Conservation (phyloP, 306 rosid genomes). For the Arachis stenosperma region DNA sequence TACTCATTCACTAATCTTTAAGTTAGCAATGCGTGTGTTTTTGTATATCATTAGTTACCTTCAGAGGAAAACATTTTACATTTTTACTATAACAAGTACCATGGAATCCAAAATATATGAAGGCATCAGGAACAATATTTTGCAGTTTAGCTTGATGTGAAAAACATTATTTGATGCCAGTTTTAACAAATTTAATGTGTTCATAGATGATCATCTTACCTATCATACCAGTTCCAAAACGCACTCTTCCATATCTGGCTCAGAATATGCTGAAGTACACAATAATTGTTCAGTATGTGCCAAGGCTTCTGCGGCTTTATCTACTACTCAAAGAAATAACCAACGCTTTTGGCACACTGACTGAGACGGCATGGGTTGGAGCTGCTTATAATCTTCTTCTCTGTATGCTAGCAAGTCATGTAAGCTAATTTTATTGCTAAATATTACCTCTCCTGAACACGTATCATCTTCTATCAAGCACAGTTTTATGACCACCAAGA, state of each 20-base stretch:
- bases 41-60: background rate
- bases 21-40: background rate
- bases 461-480: background rate
- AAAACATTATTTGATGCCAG: constrained; percentile 5
- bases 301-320: constrained; percentile 65
- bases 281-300: constrained; percentile 61
- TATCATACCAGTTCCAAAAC: constrained; percentile 26
- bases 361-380: constrained; percentile 92
- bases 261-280: constrained; percentile 58
- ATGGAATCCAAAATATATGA: constrained; percentile 8
- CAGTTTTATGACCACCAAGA: constrained; percentile 28
- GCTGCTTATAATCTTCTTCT: constrained; percentile 87
- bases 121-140: background rate
- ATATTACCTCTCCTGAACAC: too few species aligned
- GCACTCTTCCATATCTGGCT: constrained; percentile 36
- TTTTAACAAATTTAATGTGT: constrained; percentile 26
- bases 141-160: constrained; percentile 9
- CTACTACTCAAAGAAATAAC: constrained; percentile 76
- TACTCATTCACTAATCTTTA: background rate
- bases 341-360: constrained; percentile 72
- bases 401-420: constrained; percentile 90
- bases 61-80: background rate
- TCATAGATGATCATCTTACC: constrained; percentile 57
- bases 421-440: constrained; percentile 46
- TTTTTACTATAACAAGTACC: background rate